phyloP scores from a whole-genome alignment of 306 rosid genomes.

The Erythrophleum fordii region DNA sequence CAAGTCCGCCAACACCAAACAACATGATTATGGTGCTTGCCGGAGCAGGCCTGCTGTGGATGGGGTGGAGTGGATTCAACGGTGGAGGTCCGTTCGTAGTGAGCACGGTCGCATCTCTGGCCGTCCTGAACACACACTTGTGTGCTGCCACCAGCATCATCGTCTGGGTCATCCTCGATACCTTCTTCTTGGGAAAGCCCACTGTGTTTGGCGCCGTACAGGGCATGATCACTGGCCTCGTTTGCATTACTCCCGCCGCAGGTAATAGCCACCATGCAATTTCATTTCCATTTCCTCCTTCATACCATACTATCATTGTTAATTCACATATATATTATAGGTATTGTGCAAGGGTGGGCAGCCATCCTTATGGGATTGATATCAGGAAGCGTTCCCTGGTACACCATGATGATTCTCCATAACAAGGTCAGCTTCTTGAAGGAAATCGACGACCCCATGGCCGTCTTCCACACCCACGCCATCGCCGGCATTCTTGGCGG shows the following conservation, averaged over 20 bases:
- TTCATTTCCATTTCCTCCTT: background rate
- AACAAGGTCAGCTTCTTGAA: constrained; percentile 38
- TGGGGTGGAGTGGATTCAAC: constrained; percentile 71
- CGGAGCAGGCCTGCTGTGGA: constrained; percentile 65
- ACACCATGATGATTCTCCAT: constrained; percentile 60
- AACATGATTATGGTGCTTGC: constrained; percentile 52
- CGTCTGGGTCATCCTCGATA: constrained; percentile 49
- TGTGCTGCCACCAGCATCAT: constrained; percentile 52
- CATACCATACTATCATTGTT: background rate
- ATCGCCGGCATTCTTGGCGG: constrained; percentile 54
- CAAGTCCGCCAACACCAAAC: constrained; percentile 43
- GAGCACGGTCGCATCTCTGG: constrained; percentile 50
- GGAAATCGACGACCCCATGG: constrained; percentile 55
- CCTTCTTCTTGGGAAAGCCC: constrained; percentile 48
- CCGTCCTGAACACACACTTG: constrained; percentile 57
- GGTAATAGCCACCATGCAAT: constrained; percentile 15
- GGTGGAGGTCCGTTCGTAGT: constrained; percentile 56
- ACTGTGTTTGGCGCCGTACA: constrained; percentile 55
- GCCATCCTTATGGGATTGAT: constrained; percentile 58
- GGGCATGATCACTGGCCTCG: constrained; percentile 63
- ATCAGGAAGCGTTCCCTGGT: constrained; percentile 60
- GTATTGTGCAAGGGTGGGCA: constrained; percentile 67
- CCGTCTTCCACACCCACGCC: constrained; percentile 62
- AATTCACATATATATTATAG: constrained; percentile 12
- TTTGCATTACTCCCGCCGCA: constrained; percentile 60